Evolutionary conservation across 108 stramenopile genomes (phyloP), one percentile per base, ranked within the genome.

Genomic region (Pseudonitzschia multistriata): DNA sequence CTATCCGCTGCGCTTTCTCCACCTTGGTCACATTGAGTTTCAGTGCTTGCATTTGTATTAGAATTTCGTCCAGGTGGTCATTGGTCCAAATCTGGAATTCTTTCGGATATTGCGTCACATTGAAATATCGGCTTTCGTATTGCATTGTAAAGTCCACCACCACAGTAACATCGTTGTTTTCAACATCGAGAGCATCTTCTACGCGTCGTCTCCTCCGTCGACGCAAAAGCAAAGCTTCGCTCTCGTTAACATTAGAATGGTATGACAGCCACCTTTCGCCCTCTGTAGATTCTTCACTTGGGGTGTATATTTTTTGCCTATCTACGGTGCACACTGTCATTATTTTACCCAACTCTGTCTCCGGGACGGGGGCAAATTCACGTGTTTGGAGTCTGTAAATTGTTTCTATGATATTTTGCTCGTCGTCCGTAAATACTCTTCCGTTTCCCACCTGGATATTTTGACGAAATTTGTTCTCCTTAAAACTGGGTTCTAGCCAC

Each of bases 11-110:
- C 39, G 66, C 70, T 8, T 10, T 10, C 2, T 34, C 30, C 11
- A 49, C 74, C 11, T 67, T 50, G 5, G 73, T 29, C 15, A 87
- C 79, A 4, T 81, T 74, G 3, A 92, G 62, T 37, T 81, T 78
- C 28, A 78, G 53, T 2, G 14, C 3, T 35, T 70, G 66, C 79
- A 92, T 74, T 68, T 83, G 77, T 1, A 39, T 29, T 35, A 80
- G 77, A 4, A 87, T 67, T 3, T 36, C 17, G 0, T 59, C 66
- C 3, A 82, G 49, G 49, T 88, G 82, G 3, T 21, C 15, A 50
- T 86, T 85, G 62, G 88, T 77, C 48, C 63, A 84, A 25, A 25
- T 63, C 57, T 74, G 72, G 66, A 88, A 92, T 3, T 70, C 33
- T 21, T 17, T 22, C 5, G 84, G 77, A 49, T 79, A 92, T 3